phyloP scores from a whole-genome alignment of 441 rosid genomes.

The Populus hybrid region DNA sequence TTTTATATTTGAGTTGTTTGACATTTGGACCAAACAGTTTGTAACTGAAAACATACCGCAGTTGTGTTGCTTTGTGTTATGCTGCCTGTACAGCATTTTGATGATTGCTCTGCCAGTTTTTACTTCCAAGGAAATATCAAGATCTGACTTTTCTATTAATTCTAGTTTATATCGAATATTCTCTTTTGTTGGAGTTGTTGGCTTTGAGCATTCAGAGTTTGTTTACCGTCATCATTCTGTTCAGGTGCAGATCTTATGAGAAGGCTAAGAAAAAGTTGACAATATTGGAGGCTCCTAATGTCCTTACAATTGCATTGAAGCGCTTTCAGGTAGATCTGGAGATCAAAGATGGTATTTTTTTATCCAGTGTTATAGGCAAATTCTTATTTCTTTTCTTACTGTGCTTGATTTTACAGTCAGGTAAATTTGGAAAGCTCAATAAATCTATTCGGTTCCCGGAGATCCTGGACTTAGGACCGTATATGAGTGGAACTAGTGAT shows the following conservation, averaged over 20 bases:
- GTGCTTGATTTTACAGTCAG: slow-evolving; percentile 55
- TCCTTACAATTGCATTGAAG: slow-evolving; percentile 91
- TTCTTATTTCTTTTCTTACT: slow-evolving; percentile 35
- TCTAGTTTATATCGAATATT: background rate
- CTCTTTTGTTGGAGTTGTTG: background rate
- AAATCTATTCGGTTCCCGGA: slow-evolving; percentile 80
- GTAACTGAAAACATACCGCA: too few relatives aligned
- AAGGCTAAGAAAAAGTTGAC: slow-evolving; percentile 91
- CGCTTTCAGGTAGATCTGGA: slow-evolving; percentile 74
- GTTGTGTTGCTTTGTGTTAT: too few relatives aligned
- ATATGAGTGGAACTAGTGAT: slow-evolving; percentile 80
- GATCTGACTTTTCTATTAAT: too few relatives aligned
- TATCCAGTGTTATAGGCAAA: background rate
- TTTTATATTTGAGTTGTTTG: too few relatives aligned
- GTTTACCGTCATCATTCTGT: slow-evolving; percentile 9
- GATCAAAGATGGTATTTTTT: slow-evolving; percentile 7
- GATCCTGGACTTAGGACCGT: slow-evolving; percentile 84
- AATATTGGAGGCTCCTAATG: slow-evolving; percentile 88
- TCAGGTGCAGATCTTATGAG: slow-evolving; percentile 87
- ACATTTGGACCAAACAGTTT: too few relatives aligned
- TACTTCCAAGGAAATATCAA: too few relatives aligned
- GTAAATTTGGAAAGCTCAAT: slow-evolving; percentile 92
- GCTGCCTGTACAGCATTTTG: too few relatives aligned
- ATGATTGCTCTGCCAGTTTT: too few relatives aligned
- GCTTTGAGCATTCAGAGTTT: slow-evolving; percentile 7